Conservation (phyloP, 768 basidiomycete species). For the Kwoniella bestiolae region DNA sequence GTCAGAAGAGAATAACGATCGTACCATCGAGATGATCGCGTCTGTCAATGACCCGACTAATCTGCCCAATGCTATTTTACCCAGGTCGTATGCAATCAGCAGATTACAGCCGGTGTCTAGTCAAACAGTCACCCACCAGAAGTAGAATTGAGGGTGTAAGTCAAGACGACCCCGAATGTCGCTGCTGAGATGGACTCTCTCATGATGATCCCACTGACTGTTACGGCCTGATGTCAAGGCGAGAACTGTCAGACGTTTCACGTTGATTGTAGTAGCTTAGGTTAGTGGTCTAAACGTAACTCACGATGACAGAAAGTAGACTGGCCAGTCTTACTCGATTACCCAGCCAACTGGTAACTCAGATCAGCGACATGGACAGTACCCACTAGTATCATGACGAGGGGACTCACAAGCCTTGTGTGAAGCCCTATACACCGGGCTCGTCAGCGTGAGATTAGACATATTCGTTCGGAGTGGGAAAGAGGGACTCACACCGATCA, state of each 20-base stretch:
- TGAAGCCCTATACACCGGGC: constrained; percentile 8
- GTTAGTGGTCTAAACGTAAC: neutral
- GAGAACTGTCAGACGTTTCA: neutral
- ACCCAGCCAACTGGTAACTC: constrained; percentile 62
- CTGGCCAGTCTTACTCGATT: constrained; percentile 70
- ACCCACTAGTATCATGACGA: neutral
- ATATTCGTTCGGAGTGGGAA: too few relatives aligned
- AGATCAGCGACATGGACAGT: constrained; percentile 1
- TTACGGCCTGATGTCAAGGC: constrained; percentile 61
- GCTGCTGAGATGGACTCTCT: constrained; percentile 64
- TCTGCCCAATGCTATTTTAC: neutral
- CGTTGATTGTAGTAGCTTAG: neutral
- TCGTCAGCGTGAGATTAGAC: too few relatives aligned
- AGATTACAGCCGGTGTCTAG: neutral
- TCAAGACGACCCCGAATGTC: constrained; percentile 65
- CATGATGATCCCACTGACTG: constrained; percentile 69
- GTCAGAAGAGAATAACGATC: neutral
- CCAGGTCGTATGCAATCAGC: neutral
- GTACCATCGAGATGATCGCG: constrained; percentile 6
- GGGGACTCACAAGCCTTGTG: constrained; percentile 8
- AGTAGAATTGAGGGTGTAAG: neutral
- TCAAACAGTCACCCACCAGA: constrained; percentile 2
- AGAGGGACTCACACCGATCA: constrained; percentile 1
- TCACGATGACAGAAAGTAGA: constrained; percentile 66
- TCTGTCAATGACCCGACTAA: neutral